These are phyloP conservation scores for Coemansia sp. DNA, from an alignment of 192 early-diverging fungal genomes.

Conservation along the genomic window DNA sequence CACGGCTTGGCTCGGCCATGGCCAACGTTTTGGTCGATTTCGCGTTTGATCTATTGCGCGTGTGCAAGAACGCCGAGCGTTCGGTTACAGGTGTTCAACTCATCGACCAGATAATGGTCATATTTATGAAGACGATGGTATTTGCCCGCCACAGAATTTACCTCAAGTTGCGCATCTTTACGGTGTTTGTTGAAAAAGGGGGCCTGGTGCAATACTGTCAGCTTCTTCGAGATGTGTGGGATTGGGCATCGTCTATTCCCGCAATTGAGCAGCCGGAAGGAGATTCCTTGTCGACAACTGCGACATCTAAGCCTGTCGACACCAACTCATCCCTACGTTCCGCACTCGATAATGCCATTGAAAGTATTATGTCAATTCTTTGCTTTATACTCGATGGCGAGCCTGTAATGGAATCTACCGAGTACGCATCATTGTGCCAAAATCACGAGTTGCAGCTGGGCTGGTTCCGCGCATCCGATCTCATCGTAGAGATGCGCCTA, in stretches of 20 bases:
- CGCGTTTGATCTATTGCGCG: slow-evolving; percentile 16
- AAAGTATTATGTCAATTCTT: slow-evolving; percentile 57
- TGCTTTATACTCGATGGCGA: slow-evolving; percentile 68
- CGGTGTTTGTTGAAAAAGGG: slow-evolving; percentile 28
- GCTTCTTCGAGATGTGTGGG: slow-evolving; percentile 32
- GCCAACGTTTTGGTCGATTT: slow-evolving; percentile 22
- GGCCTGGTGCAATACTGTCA: slow-evolving; percentile 35
- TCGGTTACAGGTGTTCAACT: slow-evolving; percentile 32
- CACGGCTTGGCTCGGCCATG: slow-evolving; percentile 17
- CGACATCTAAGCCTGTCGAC: slow-evolving; percentile 2
- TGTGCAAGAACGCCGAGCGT: slow-evolving; percentile 21
- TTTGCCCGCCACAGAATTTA: slow-evolving; percentile 49
- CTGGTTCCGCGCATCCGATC: slow-evolving; percentile 72
- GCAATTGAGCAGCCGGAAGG: slow-evolving; percentile 7
- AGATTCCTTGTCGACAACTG: neutral
- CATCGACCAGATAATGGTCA: slow-evolving; percentile 40
- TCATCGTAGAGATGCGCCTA: slow-evolving; percentile 63
- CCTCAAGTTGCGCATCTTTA: slow-evolving; percentile 44
- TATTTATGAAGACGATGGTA: slow-evolving; percentile 45
- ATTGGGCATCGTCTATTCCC: slow-evolving; percentile 42
- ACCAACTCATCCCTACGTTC: slow-evolving; percentile 22
- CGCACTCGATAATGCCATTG: slow-evolving; percentile 33
- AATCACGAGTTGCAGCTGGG: slow-evolving; percentile 46
- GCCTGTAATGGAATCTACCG: slow-evolving; percentile 70
- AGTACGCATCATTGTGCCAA: slow-evolving; percentile 23